Percentiles rank a stretch among this genome's conserved stretches.
These are phyloP conservation scores for Zasmidium cellare DNA, from an alignment of 2,329 filamentous ascomycete genomes.

Conservation along the genomic window DNA sequence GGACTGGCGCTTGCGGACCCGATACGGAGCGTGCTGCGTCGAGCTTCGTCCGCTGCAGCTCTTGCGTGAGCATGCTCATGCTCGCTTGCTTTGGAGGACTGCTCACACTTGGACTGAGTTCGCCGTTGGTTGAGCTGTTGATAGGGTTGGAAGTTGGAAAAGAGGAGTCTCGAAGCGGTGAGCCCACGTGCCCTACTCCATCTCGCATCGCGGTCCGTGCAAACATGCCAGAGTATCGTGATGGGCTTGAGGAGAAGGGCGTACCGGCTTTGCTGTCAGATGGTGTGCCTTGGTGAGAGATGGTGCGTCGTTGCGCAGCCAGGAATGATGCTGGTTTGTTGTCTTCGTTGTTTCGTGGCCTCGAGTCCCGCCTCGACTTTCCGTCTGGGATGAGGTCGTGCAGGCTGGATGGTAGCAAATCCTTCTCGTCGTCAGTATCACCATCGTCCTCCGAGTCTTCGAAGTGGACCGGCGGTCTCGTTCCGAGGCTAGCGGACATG, in stretches of 20 bases:
- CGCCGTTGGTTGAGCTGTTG: conserved; percentile 21
- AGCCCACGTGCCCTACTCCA: conserved; percentile 63
- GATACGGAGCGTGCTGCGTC: conserved; percentile 32
- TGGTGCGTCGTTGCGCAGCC: conserved; percentile 38
- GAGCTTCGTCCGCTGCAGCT: conserved; percentile 40
- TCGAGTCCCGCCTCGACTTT: conserved; percentile 59
- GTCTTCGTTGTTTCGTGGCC: conserved; percentile 57
- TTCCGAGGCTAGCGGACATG: conserved; percentile 61
- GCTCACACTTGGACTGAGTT: conserved; percentile 47
- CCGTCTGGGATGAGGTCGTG: conserved; percentile 65
- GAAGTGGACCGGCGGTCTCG: conserved; percentile 35
- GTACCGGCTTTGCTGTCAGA: conserved; percentile 47
- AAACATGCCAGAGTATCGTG: conserved; percentile 62
- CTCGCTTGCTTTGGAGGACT: conserved; percentile 58
- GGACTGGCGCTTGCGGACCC: conserved; percentile 4
- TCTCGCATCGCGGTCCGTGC: conserved; percentile 31
- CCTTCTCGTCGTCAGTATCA: conserved; percentile 78
- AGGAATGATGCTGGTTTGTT: conserved; percentile 38
- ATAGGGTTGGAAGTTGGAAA: conserved; percentile 23
- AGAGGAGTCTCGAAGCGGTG: conserved; percentile 60
- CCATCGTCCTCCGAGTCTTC: conserved; percentile 56
- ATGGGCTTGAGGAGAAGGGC: conserved; percentile 61
- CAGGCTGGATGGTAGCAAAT: conserved; percentile 74
- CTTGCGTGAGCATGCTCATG: conserved; percentile 63
- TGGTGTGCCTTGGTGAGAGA: conserved; percentile 42